These are phyloP conservation scores for Pulveroboletus sp. DNA, from an alignment of 768 basidiomycete species.

Conservation along the genomic window DNA sequence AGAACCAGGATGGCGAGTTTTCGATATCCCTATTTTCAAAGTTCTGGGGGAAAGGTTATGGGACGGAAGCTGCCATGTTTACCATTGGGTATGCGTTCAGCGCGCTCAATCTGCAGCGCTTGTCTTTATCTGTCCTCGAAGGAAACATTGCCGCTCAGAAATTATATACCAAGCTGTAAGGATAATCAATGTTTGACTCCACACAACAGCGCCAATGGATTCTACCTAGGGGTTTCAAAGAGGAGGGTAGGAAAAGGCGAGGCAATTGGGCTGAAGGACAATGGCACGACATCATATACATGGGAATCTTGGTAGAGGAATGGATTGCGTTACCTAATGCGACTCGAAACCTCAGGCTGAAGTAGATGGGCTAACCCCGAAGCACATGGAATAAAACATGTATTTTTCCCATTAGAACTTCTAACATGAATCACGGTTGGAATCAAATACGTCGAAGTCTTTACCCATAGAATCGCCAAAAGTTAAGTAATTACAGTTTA, in stretches of 20 bases:
- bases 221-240: constrained; percentile 29
- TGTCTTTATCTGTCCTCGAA: constrained; percentile 34
- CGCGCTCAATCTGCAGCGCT: constrained; percentile 34
- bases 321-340: constrained; percentile 15
- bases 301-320: constrained; percentile 34
- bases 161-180: constrained; percentile 37
- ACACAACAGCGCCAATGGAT: background rate
- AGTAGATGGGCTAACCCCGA: no score
- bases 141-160: constrained; percentile 33
- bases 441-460: no score
- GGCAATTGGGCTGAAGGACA: constrained; percentile 17
- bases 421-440: background rate
- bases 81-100: constrained; percentile 35
- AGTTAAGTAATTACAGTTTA: background rate
- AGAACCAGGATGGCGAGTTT: constrained; percentile 27
- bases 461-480: background rate
- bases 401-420: no score
- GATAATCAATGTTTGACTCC: background rate
- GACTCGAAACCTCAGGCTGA: background rate
- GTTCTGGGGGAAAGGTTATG: constrained; percentile 35
- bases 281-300: constrained; percentile 32
- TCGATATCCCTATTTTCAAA: constrained; percentile 19
- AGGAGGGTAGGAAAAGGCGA: constrained; percentile 25
- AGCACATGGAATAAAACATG: no score
- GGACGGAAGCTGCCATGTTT: constrained; percentile 33